A percentile compares a stretch with the other conserved stretches of the same genome.
Evolutionary conservation across 1,284 basidiomycete genomes (phyloP).

Genomic region (Peniophora sp.): DNA sequence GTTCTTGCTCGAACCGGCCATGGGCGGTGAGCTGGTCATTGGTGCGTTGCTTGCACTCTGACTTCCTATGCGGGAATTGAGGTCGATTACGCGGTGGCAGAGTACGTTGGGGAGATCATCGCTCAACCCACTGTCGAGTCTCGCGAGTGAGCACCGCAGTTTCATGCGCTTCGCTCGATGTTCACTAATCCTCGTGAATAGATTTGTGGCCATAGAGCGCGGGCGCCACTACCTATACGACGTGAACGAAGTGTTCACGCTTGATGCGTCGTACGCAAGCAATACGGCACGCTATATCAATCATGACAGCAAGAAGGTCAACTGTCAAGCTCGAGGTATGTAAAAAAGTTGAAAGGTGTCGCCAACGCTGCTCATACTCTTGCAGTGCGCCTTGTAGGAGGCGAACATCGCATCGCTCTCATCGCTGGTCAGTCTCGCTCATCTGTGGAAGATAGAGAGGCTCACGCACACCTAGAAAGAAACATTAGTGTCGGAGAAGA

Average conservation of each 20-base stretch:
- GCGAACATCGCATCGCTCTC: conserved; percentile 42
- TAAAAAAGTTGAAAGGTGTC: conserved; percentile 2
- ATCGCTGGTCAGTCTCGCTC: conserved; percentile 29
- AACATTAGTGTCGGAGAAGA: conserved; percentile 29
- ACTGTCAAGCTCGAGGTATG: conserved; percentile 35
- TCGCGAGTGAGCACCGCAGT: conserved; percentile 17
- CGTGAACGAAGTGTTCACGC: conserved; percentile 19
- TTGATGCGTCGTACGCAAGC: conserved; percentile 42
- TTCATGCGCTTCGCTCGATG: not conserved
- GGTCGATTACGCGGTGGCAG: conserved; percentile 21
- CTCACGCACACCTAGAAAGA: conserved; percentile 17
- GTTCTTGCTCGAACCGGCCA: conserved; percentile 33
- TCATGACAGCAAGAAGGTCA: conserved; percentile 27
- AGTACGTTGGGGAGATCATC: conserved; percentile 53
- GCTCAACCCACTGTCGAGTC: conserved; percentile 27
- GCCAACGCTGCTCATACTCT: not conserved
- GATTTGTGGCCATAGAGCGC: conserved; percentile 21
- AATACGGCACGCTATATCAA: conserved; percentile 54
- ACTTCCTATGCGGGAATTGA: not conserved
- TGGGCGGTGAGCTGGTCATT: conserved; percentile 34
- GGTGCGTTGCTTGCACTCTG: conserved; percentile 26
- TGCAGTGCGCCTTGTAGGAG: conserved; percentile 29
- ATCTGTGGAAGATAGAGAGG: not conserved
- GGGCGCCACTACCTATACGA: conserved; percentile 41
- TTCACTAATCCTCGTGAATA: too few species aligned